phyloP scores from a whole-genome alignment of 1,284 basidiomycete species.

The Lentinula novae-zelandiae region DNA sequence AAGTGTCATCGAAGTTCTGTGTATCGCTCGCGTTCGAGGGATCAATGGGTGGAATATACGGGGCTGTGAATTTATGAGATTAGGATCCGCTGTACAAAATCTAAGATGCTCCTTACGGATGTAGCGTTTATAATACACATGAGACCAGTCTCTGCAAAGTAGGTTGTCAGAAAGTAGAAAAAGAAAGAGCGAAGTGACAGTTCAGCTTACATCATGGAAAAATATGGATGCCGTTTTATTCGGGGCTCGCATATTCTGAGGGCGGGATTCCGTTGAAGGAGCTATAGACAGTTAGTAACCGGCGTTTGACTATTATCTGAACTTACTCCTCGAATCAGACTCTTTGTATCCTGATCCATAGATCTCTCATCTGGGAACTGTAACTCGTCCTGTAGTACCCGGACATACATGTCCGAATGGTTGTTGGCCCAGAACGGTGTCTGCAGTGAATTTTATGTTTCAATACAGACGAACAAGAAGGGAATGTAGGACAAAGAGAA shows the following conservation, averaged over 20 bases:
- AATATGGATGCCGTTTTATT: conserved; percentile 93
- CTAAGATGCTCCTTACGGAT: conserved; percentile 58
- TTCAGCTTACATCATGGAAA: conserved; percentile 86
- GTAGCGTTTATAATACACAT: conserved; percentile 92
- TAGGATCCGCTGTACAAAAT: neutral
- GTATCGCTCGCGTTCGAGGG: conserved; percentile 92
- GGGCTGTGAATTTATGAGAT: conserved; percentile 49
- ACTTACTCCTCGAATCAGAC: conserved; percentile 88
- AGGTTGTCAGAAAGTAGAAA: conserved; percentile 10
- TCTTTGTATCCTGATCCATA: conserved; percentile 93
- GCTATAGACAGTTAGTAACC: conserved; percentile 37
- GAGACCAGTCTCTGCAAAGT: conserved; percentile 78
- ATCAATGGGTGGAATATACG: conserved; percentile 95
- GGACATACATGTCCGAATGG: conserved; percentile 92
- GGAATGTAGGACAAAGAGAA: conserved; percentile 9
- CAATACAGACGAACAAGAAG: neutral
- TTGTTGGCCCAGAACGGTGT: conserved; percentile 94
- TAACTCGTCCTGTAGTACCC: conserved; percentile 84
- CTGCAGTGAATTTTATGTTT: conserved; percentile 33
- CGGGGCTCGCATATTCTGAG: conserved; percentile 89
- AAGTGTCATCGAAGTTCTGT: conserved; percentile 96
- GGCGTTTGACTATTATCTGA: conserved; percentile 2
- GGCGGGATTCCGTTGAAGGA: conserved; percentile 89
- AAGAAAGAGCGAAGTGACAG: conserved; percentile 1
- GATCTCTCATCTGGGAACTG: conserved; percentile 86